A percentile compares a stretch with the other conserved stretches of the same genome.
phyloP scores from a whole-genome alignment of 1,284 basidiomycete genomes.

The Cutaneotrichosporon daszewskae region DNA sequence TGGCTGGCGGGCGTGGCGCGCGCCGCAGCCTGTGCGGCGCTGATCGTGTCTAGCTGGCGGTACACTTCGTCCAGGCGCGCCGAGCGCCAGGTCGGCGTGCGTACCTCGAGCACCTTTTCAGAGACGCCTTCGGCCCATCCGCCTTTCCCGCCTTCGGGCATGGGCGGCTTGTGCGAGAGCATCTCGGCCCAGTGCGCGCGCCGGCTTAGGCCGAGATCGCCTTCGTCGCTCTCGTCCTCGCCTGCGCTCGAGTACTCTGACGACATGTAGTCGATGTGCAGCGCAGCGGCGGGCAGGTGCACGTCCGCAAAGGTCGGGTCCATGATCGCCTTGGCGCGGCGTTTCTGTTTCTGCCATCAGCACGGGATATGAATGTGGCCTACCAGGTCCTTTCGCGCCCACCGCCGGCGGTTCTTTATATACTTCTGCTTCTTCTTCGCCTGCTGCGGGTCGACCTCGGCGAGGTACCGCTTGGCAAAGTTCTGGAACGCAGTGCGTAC shows the following conservation, averaged over 20 bases:
- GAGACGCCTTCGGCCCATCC: conserved; percentile 49
- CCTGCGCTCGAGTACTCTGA: conserved; percentile 46
- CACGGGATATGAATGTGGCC: conserved; percentile 7
- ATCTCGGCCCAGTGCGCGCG: conserved; percentile 10
- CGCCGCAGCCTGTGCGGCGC: conserved; percentile 16
- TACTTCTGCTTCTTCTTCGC: conserved; percentile 34
- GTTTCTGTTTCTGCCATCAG: conserved; percentile 42
- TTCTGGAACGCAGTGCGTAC: conserved; percentile 41
- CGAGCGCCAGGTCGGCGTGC: conserved; percentile 43
- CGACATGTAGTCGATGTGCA: conserved; percentile 47
- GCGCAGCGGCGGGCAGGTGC: conserved; percentile 25
- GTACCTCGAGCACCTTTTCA: conserved; percentile 69
- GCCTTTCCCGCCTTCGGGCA: conserved; percentile 60
- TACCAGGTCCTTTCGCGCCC: conserved; percentile 46
- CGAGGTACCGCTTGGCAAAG: conserved; percentile 37
- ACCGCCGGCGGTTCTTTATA: conserved; percentile 41
- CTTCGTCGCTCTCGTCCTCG: conserved; percentile 24
- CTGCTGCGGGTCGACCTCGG: conserved; percentile 32
- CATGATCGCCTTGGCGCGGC: conserved; percentile 31
- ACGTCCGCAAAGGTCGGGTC: conserved; percentile 21
- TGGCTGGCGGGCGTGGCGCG: conserved; percentile 17
- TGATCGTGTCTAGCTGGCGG: conserved; percentile 29
- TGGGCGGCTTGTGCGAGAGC: conserved; percentile 3
- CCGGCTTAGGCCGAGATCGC: conserved; percentile 5
- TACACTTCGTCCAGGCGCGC: conserved; percentile 35